Conservation (phyloP, 1,139 yeast genomes). For the Geotrichum klebahnii region DNA sequence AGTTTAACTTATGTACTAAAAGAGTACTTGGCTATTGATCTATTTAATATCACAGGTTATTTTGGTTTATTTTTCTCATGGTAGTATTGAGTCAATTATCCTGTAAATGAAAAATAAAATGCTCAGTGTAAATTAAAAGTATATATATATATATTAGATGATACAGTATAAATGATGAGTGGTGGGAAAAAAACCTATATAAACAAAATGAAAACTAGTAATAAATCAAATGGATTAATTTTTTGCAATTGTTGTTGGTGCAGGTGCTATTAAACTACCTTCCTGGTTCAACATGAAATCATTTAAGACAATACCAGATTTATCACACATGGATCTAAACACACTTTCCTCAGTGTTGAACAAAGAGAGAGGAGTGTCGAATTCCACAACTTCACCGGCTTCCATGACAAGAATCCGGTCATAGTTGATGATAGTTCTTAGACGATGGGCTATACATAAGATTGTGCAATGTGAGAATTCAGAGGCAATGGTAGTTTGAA, state of each 20-base stretch:
- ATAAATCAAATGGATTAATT: too few relatives aligned
- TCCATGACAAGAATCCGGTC: slow-evolving; percentile 66
- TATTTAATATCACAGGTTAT: too few relatives aligned
- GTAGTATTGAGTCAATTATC: too few relatives aligned
- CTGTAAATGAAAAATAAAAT: too few relatives aligned
- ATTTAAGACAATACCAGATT: slow-evolving; percentile 46
- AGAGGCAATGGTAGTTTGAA: slow-evolving; percentile 58
- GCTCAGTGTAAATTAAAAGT: too few relatives aligned
- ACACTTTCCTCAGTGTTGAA: slow-evolving; percentile 45
- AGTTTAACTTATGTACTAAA: too few relatives aligned
- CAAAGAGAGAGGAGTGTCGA: slow-evolving; percentile 46
- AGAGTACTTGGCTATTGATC: too few relatives aligned
- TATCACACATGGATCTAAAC: slow-evolving; percentile 60
- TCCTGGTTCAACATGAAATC: slow-evolving; percentile 35
- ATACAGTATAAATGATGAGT: too few relatives aligned
- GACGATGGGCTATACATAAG: slow-evolving; percentile 74
- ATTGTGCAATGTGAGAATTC: slow-evolving; percentile 67
- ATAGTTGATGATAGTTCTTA: slow-evolving; percentile 62
- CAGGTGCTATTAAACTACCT: not conserved
- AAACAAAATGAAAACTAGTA: too few relatives aligned
- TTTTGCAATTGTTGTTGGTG: not conserved
- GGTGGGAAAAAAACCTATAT: too few relatives aligned
- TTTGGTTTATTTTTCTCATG: too few relatives aligned
- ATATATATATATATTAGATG: too few relatives aligned
- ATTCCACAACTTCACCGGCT: slow-evolving; percentile 57